These are phyloP conservation scores for Beauveria sp. DNA, from an alignment of 2,329 filamentous ascomycete genomes.

Conservation along the genomic window DNA sequence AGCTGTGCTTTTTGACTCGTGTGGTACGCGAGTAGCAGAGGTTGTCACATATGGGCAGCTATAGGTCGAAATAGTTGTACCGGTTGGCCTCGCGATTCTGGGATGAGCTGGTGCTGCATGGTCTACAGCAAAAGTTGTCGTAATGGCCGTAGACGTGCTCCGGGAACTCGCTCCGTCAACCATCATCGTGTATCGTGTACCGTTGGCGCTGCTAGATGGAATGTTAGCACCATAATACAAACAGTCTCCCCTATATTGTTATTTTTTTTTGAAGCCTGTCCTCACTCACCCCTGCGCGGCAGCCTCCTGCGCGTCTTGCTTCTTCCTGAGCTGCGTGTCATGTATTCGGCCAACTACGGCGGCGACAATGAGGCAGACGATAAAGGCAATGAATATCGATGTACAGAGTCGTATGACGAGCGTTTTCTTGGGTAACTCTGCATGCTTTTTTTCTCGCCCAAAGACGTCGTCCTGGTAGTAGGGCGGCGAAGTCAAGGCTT, in stretches of 20 bases:
- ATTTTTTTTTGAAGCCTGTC: background rate
- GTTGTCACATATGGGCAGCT: slow-evolving; percentile 1
- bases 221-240: background rate
- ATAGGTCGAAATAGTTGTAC: background rate
- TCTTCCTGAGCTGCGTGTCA: background rate
- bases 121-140: background rate
- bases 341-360: slow-evolving; percentile 11
- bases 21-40: background rate
- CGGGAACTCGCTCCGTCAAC: background rate
- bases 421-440: background rate
- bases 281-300: background rate
- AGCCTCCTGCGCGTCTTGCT: background rate
- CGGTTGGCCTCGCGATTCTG: background rate
- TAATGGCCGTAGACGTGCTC: background rate
- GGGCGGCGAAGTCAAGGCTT: background rate
- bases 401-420: slow-evolving; percentile 8
- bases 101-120: background rate
- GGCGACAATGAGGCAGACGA: slow-evolving; percentile 10
- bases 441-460: background rate
- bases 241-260: no score
- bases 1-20: background rate
- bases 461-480: background rate
- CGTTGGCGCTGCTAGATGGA: background rate
- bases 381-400: slow-evolving; percentile 6
- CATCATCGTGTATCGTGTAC: background rate